Evolutionary conservation across 805 yeast genomes (phyloP).

Genomic region (Maudiozyma serrabonitensis): DNA sequence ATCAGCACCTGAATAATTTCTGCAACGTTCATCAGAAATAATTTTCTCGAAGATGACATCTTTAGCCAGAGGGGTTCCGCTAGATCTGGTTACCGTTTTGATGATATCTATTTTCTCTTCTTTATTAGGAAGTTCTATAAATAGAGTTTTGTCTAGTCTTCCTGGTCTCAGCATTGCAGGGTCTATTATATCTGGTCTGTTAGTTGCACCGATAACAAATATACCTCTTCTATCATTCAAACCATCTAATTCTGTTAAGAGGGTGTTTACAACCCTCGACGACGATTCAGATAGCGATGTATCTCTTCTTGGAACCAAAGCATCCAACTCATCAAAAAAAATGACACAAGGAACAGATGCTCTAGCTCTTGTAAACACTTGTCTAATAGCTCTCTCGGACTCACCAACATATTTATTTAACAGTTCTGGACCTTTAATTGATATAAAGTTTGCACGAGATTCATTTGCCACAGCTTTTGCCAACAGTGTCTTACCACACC

Average conservation of each 20-base stretch:
- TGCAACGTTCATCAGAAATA: conserved; percentile 69
- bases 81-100: conserved; percentile 59
- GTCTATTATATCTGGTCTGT: conserved; percentile 96
- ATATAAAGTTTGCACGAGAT: conserved; percentile 89
- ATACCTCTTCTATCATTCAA: conserved; percentile 86
- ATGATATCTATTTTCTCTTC: conserved; percentile 76
- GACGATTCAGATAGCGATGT: conserved; percentile 80
- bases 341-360: conserved; percentile 91
- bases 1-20: conserved; percentile 95
- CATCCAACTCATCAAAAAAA: conserved; percentile 93
- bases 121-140: conserved; percentile 77
- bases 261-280: conserved; percentile 87
- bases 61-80: conserved; percentile 62
- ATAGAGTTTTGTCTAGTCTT: conserved; percentile 83
- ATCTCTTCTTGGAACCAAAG: conserved; percentile 90
- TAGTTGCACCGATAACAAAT: conserved; percentile 93
- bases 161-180: conserved; percentile 98
- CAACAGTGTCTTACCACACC: conserved; percentile 92
- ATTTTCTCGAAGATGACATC: conserved; percentile 52
- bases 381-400: conserved; percentile 86
- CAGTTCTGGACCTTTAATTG: conserved; percentile 92
- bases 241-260: conserved; percentile 91
- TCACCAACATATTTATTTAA: conserved; percentile 95
- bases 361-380: conserved; percentile 85
- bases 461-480: conserved; percentile 98